A percentile compares a stretch with the other conserved stretches of the same genome.
phyloP scores from a whole-genome alignment of 23 red algal species.

The Chondrus crispus region DNA sequence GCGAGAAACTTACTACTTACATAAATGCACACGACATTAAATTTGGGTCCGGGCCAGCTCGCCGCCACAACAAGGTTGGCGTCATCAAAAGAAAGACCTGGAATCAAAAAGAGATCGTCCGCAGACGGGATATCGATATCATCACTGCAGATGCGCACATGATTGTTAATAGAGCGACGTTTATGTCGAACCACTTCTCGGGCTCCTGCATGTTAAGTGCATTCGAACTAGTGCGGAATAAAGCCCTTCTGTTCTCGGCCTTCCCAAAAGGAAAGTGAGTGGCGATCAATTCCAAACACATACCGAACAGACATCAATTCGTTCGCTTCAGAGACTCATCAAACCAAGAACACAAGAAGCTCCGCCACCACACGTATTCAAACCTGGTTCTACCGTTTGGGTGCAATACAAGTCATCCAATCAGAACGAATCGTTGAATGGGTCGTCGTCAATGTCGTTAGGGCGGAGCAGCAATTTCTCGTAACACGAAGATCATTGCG shows the following conservation, averaged over 20 bases:
- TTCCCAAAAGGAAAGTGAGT: not conserved
- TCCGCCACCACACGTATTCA: not conserved
- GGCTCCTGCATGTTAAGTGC: not conserved
- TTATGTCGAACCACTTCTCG: not conserved
- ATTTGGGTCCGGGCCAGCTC: not conserved
- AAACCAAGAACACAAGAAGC: not conserved
- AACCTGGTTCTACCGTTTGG: not conserved
- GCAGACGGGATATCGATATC: not conserved
- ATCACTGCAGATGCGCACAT: not conserved
- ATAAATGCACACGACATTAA: not conserved
- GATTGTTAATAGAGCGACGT: not conserved
- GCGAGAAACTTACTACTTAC: not conserved
- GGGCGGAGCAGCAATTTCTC: not conserved
- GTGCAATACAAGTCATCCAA: conserved; percentile 5
- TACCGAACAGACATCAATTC: not conserved
- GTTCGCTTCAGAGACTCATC: not conserved
- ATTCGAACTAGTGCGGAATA: not conserved
- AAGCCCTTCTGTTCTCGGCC: not conserved
- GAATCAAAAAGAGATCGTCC: not conserved
- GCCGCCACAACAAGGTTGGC: not conserved
- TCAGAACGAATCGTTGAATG: not conserved
- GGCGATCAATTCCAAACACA: not conserved
- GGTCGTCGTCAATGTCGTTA: not conserved
- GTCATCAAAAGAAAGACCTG: not conserved
- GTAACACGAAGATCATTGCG: no score